Conservation (phyloP, 2,329 filamentous ascomycete species). For the Fusarium beomiforme region DNA sequence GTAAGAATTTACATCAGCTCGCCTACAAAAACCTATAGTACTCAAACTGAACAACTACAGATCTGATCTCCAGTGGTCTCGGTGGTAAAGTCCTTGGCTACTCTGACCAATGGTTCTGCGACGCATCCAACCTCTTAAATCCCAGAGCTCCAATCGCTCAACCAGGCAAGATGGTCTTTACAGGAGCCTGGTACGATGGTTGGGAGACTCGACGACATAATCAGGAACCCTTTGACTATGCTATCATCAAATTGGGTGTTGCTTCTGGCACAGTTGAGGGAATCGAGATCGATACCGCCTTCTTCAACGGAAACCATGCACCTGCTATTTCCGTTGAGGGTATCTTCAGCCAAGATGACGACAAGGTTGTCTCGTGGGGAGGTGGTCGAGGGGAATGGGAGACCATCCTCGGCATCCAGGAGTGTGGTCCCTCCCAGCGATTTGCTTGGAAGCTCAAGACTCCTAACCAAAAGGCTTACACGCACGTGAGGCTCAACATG, state of each 20-base stretch:
- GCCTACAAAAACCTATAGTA: not conserved
- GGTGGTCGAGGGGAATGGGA: conserved; percentile 73
- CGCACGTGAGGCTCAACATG: conserved; percentile 84
- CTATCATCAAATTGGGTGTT: conserved; percentile 72
- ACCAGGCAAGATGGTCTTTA: conserved; percentile 74
- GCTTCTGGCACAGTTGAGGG: conserved; percentile 78
- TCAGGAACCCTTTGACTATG: conserved; percentile 71
- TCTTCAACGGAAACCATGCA: conserved; percentile 85
- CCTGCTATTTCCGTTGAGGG: conserved; percentile 83
- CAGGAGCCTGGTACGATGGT: conserved; percentile 76
- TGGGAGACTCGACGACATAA: conserved; percentile 77
- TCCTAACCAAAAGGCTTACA: conserved; percentile 74
- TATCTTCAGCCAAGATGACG: conserved; percentile 72
- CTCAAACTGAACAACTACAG: conserved; percentile 49
- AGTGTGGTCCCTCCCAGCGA: conserved; percentile 78
- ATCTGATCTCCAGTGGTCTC: conserved; percentile 68
- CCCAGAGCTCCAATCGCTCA: conserved; percentile 71
- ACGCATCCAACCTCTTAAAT: conserved; percentile 71
- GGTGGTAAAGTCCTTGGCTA: conserved; percentile 72
- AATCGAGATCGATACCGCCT: conserved; percentile 82
- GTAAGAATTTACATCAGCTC: conserved; percentile 52
- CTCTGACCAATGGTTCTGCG: conserved; percentile 76
- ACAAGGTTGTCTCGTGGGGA: conserved; percentile 71
- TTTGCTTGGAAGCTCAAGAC: conserved; percentile 76
- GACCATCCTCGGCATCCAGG: conserved; percentile 73